A percentile compares a stretch with the other conserved stretches of the same genome.
phyloP scores from a whole-genome alignment of 345 rosid species.

The Populus tremula region DNA sequence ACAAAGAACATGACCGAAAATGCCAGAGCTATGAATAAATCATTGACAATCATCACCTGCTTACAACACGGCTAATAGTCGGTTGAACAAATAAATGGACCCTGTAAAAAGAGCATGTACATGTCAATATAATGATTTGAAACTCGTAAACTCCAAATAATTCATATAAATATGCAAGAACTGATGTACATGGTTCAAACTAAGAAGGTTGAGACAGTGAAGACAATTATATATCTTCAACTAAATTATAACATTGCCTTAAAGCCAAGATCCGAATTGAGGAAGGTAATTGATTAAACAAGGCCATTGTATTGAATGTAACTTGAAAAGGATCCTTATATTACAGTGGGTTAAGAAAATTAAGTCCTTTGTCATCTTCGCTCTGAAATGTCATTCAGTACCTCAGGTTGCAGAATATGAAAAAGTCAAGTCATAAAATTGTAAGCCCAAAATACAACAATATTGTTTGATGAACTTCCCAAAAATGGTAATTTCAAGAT shows the following conservation, averaged over 20 bases:
- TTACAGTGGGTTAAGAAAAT: too few relatives aligned
- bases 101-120: slow-evolving; percentile 45
- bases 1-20: neutral
- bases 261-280: too few relatives aligned
- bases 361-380: too few relatives aligned
- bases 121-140: neutral
- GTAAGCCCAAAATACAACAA: too few relatives aligned
- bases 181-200: neutral
- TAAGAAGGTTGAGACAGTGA: neutral
- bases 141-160: neutral
- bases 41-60: slow-evolving; percentile 54
- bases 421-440: too few relatives aligned
- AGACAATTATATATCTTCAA: neutral
- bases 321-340: too few relatives aligned
- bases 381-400: too few relatives aligned
- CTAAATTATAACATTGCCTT: neutral
- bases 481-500: too few relatives aligned
- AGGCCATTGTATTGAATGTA: too few relatives aligned
- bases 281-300: too few relatives aligned
- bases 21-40: neutral
- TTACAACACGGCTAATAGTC: slow-evolving; percentile 77
- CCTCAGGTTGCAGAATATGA: too few relatives aligned
- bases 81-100: slow-evolving; percentile 92
- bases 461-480: too few relatives aligned
- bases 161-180: neutral